Conservation (phyloP, 257 asterid species). For the Solanum peruvianum region DNA sequence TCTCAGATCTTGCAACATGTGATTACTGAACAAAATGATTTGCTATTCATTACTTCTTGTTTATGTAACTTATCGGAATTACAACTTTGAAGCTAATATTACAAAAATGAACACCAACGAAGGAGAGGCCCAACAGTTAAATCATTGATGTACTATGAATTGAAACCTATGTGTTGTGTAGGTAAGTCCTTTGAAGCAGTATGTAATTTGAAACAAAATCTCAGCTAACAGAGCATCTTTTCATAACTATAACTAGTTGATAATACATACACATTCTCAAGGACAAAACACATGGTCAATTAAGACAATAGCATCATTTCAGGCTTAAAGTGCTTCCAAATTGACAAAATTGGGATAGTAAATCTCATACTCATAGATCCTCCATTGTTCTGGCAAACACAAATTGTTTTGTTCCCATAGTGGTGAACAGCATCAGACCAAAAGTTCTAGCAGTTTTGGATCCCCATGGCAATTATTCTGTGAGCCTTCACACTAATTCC, state of each 20-base stretch:
- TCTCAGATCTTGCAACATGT: background rate
- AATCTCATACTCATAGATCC: slow-evolving; percentile 13
- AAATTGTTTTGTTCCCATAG: slow-evolving; percentile 82
- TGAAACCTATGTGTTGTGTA: background rate
- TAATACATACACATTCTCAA: background rate
- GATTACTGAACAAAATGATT: background rate
- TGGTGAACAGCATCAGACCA: slow-evolving; percentile 86
- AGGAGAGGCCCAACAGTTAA: background rate
- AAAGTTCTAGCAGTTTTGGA: slow-evolving; percentile 92
- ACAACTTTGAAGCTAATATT: background rate
- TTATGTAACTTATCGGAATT: background rate
- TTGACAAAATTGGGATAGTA: slow-evolving; percentile 34
- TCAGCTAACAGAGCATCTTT: background rate
- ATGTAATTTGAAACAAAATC: background rate
- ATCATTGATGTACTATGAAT: background rate
- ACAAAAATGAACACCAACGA: background rate
- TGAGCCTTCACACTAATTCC: slow-evolving; percentile 39
- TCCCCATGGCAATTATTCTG: slow-evolving; percentile 46
- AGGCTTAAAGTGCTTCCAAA: background rate
- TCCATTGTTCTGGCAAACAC: slow-evolving; percentile 55
- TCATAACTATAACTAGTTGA: background rate
- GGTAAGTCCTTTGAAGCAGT: background rate
- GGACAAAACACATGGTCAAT: background rate
- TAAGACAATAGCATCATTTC: background rate
- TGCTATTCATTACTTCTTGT: background rate